Conservation (phyloP, 768 basidiomycete genomes). For the Harrya chromipes region DNA sequence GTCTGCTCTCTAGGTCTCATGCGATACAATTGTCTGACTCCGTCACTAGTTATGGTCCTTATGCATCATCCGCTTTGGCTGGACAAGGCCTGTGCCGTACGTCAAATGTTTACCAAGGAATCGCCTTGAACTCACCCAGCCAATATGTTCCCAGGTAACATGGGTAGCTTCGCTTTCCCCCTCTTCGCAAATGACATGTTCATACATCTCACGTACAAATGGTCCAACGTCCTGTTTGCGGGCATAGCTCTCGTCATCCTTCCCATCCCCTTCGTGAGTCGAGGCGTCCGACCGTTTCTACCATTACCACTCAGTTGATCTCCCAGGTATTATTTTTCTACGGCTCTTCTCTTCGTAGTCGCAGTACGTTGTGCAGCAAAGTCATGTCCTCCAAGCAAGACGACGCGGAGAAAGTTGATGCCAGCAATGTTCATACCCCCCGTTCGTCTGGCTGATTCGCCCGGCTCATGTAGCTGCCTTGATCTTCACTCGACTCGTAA, state of each 20-base stretch:
- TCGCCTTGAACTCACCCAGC: background rate
- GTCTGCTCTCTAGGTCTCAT: slow-evolving; percentile 5
- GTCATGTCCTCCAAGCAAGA: slow-evolving; percentile 7
- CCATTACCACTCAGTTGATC: background rate
- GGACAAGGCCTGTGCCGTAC: slow-evolving; percentile 57
- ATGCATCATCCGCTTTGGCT: slow-evolving; percentile 64
- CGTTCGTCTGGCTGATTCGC: background rate
- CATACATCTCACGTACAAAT: slow-evolving; percentile 49
- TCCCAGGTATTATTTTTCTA: slow-evolving; percentile 30
- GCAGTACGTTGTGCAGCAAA: slow-evolving; percentile 19
- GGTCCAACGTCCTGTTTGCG: slow-evolving; percentile 56
- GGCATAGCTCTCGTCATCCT: slow-evolving; percentile 49
- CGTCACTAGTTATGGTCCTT: slow-evolving; percentile 45
- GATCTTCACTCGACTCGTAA: background rate
- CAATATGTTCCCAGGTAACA: slow-evolving; percentile 37
- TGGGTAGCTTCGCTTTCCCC: slow-evolving; percentile 52
- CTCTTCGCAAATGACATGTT: slow-evolving; percentile 64
- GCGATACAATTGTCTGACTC: background rate
- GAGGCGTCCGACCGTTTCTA: background rate
- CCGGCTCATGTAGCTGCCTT: background rate
- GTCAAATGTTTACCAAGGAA: slow-evolving; percentile 14
- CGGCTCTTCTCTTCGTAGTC: slow-evolving; percentile 27
- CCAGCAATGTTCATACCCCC: background rate
- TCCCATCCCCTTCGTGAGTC: slow-evolving; percentile 54
- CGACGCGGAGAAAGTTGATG: background rate